A percentile compares a stretch with the other conserved stretches of the same genome.
Conservation (phyloP, 2,329 filamentous ascomycete species). For the Zymoseptoria pseudotritici region DNA sequence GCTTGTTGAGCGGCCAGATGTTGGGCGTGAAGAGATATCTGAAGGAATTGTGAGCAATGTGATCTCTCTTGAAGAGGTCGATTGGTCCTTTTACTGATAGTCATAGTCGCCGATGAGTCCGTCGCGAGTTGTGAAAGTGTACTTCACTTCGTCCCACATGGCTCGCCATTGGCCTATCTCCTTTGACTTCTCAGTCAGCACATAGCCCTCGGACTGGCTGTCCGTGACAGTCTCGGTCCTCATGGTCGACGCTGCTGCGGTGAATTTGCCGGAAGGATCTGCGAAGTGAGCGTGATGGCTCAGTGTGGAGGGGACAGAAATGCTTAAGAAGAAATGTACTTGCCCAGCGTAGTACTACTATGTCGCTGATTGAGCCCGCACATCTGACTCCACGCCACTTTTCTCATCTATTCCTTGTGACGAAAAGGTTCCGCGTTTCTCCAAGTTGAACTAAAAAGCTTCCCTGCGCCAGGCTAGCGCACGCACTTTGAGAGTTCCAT, state of each 20-base stretch:
- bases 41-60: background rate
- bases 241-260: background rate
- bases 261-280: background rate
- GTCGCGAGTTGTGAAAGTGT: slow-evolving; percentile 14
- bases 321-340: background rate
- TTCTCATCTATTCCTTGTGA: background rate
- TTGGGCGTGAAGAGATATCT: slow-evolving; percentile 18
- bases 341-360: background rate
- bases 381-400: background rate
- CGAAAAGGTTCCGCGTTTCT: background rate
- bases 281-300: background rate
- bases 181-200: slow-evolving; percentile 1
- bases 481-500: background rate
- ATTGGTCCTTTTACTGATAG: slow-evolving; percentile 2
- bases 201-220: background rate
- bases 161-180: slow-evolving; percentile 1
- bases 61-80: background rate
- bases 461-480: background rate
- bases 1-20: slow-evolving; percentile 14
- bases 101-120: slow-evolving; percentile 17
- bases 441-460: background rate
- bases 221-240: background rate
- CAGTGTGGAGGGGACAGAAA: background rate
- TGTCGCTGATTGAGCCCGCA: background rate
- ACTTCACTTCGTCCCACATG: slow-evolving; percentile 9